phyloP scores from a whole-genome alignment of 257 asterid species.

The Salvia splendens region DNA sequence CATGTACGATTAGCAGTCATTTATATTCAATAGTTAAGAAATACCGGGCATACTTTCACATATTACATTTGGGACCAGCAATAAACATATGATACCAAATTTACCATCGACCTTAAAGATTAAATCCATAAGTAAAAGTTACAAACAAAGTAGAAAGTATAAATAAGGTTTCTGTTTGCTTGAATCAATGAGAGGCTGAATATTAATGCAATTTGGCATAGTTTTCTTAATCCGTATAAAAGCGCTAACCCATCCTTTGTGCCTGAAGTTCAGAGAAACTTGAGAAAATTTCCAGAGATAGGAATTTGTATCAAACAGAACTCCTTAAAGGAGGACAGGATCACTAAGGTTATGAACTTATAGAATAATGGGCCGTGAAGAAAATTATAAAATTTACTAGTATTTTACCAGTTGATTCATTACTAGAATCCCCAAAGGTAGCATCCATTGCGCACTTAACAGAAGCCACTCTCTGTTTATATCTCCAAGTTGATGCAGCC shows the following conservation, averaged over 20 bases:
- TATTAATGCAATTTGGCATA: not conserved
- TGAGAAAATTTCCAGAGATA: not conserved
- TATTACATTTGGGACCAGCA: constrained; percentile 6
- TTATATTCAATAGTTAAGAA: not conserved
- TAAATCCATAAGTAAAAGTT: constrained; percentile 13
- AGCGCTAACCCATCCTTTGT: constrained; percentile 19
- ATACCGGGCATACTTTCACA: constrained; percentile 1
- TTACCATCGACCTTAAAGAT: not conserved
- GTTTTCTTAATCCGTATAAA: not conserved
- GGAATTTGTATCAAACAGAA: not conserved
- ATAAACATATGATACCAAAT: constrained; percentile 11
- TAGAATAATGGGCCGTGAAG: not conserved
- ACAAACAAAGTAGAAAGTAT: not conserved
- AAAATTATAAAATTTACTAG: constrained; percentile 7
- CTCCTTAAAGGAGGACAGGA: not conserved
- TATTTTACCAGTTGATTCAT: constrained; percentile 62
- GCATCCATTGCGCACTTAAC: constrained; percentile 85
- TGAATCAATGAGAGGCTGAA: not conserved
- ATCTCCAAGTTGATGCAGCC: constrained; percentile 48
- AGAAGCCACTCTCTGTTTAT: constrained; percentile 36
- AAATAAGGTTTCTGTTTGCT: constrained; percentile 3
- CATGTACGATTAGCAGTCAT: not conserved
- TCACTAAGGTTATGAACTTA: constrained; percentile 3
- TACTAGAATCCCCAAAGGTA: constrained; percentile 64
- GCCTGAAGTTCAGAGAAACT: constrained; percentile 5